These are phyloP conservation scores for Ceratocystis eucalypticola DNA, from an alignment of 2,329 filamentous ascomycete genomes.

Conservation along the genomic window DNA sequence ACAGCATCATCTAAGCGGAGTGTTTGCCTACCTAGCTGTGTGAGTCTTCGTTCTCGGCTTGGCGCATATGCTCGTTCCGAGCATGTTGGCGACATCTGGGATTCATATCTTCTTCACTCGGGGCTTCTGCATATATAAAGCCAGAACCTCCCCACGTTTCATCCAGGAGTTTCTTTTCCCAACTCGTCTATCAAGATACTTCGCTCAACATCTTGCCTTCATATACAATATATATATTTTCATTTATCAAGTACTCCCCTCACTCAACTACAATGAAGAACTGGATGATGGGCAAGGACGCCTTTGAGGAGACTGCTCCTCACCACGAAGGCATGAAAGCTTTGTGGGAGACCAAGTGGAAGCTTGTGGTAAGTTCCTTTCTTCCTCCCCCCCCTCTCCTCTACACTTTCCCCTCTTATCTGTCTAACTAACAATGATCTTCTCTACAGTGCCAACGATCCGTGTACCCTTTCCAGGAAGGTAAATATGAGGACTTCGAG, in stretches of 20 bases:
- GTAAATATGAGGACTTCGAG: slow-evolving; percentile 52
- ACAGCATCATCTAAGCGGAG: too few species aligned
- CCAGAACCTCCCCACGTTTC: not conserved
- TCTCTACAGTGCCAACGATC: slow-evolving; percentile 39
- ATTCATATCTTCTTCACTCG: not conserved
- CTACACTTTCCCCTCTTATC: not conserved
- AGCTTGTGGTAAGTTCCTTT: slow-evolving; percentile 41
- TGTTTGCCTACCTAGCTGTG: too few species aligned
- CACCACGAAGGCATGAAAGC: slow-evolving; percentile 47
- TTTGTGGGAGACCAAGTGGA: slow-evolving; percentile 68
- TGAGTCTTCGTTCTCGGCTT: too few species aligned
- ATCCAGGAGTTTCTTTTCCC: too few species aligned
- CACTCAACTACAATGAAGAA: slow-evolving; percentile 6
- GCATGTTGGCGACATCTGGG: not conserved
- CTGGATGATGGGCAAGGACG: slow-evolving; percentile 34
- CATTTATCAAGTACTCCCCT: not conserved
- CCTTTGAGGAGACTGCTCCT: slow-evolving; percentile 35
- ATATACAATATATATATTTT: too few species aligned
- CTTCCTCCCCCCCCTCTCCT: not conserved
- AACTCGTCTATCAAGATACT: too few species aligned
- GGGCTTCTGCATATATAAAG: not conserved
- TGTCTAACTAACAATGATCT: not conserved
- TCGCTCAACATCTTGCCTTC: too few species aligned
- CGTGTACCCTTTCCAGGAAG: slow-evolving; percentile 65
- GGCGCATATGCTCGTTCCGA: too few species aligned